These are phyloP conservation scores for Solanum pinnatisectum DNA, from an alignment of 257 asterid species.

Conservation along the genomic window DNA sequence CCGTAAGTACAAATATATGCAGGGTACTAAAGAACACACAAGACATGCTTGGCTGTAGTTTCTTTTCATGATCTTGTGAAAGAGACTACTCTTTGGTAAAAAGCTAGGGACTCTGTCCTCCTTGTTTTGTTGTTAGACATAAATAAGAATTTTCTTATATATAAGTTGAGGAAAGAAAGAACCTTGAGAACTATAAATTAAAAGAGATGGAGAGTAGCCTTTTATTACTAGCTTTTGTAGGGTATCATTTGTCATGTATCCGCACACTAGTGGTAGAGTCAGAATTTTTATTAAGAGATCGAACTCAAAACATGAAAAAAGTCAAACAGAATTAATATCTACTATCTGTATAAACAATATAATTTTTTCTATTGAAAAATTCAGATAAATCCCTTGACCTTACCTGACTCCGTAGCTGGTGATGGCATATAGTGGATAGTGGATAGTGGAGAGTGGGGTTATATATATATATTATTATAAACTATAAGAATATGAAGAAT, in stretches of 20 bases:
- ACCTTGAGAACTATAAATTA: background rate
- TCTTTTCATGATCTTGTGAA: conserved; percentile 21
- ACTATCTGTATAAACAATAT: background rate
- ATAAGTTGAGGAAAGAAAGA: background rate
- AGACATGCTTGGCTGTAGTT: conserved; percentile 9
- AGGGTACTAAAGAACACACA: background rate
- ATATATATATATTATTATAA: background rate
- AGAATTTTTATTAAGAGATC: background rate
- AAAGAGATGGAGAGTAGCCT: conserved; percentile 2
- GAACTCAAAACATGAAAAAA: background rate
- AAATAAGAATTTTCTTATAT: background rate
- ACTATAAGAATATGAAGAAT: background rate
- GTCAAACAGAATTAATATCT: background rate
- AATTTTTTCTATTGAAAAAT: background rate
- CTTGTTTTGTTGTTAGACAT: background rate
- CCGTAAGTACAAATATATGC: background rate
- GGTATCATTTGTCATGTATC: conserved; percentile 2
- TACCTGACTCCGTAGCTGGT: fast-evolving
- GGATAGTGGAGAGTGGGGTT: conserved; percentile 11
- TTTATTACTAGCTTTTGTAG: conserved; percentile 1
- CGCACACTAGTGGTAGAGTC: fast-evolving
- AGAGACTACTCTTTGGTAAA: conserved; percentile 19
- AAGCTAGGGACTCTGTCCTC: background rate
- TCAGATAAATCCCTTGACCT: background rate
- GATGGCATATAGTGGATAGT: background rate